Conservation (phyloP, 768 basidiomycete species). For the Psilocybe tampanensis region DNA sequence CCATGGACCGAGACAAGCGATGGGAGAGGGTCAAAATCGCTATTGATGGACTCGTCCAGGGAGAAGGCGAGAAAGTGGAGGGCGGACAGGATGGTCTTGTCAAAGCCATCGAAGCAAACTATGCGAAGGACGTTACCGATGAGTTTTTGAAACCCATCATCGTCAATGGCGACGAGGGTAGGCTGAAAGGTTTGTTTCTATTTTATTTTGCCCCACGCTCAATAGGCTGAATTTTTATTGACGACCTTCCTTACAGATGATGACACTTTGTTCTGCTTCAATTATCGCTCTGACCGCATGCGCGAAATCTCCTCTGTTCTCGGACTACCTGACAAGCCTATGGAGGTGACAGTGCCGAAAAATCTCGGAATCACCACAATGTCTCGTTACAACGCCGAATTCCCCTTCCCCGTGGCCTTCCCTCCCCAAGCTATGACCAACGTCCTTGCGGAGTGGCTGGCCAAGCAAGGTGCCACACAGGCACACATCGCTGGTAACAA, state of each 20-base stretch:
- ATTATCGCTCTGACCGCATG: constrained; percentile 97
- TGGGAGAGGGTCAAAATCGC: constrained; percentile 95
- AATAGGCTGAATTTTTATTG: neutral
- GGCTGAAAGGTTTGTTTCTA: constrained; percentile 69
- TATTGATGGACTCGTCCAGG: constrained; percentile 80
- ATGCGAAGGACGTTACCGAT: constrained; percentile 86
- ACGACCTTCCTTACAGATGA: constrained; percentile 47
- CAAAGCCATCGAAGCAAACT: constrained; percentile 71
- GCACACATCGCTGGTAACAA: constrained; percentile 88
- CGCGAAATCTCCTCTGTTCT: constrained; percentile 86
- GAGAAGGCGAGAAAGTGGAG: constrained; percentile 56
- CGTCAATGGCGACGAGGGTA: constrained; percentile 73
- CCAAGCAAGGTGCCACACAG: constrained; percentile 78
- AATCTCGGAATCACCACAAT: constrained; percentile 88
- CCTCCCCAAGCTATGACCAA: constrained; percentile 95
- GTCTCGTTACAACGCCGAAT: constrained; percentile 91
- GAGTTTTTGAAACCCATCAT: constrained; percentile 97
- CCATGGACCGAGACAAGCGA: constrained; percentile 96
- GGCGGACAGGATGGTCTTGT: constrained; percentile 58
- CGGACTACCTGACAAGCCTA: constrained; percentile 80
- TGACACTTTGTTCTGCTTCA: constrained; percentile 95
- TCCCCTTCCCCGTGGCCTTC: constrained; percentile 88
- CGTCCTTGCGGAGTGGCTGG: constrained; percentile 91
- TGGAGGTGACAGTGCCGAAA: constrained; percentile 81
- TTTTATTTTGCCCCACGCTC: too few species aligned